Percentiles rank a stretch among this genome's conserved stretches.
phyloP scores from a whole-genome alignment of 805 yeast species.

The Isabelozyma heimii region DNA sequence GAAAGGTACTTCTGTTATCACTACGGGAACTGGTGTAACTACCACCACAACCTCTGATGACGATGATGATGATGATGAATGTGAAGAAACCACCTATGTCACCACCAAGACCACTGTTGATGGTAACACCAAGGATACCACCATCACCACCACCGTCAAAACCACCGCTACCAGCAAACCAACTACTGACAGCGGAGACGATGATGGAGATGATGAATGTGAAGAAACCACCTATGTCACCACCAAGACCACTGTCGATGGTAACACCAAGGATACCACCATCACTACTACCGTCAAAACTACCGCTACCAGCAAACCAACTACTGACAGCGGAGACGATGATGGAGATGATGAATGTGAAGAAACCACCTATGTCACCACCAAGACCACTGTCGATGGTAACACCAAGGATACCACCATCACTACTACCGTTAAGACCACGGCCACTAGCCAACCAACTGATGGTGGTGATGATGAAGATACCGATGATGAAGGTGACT shows the following conservation, averaged over 20 bases:
- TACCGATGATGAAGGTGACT: slow-evolving; percentile 10
- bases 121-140: slow-evolving; percentile 2
- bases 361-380: slow-evolving; percentile 1
- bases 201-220: neutral
- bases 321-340: too few relatives aligned
- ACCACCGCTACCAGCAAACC: too few relatives aligned
- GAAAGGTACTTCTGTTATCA: too few relatives aligned
- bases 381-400: slow-evolving; percentile 2
- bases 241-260: neutral
- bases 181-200: too few relatives aligned
- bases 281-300: slow-evolving; percentile 1
- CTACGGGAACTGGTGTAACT: too few relatives aligned
- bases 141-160: slow-evolving; percentile 1
- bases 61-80: neutral
- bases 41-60: too few relatives aligned
- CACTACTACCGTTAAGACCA: neutral
- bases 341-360: slow-evolving; percentile 6
- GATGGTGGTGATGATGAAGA: slow-evolving; percentile 1
- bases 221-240: neutral
- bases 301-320: too few relatives aligned
- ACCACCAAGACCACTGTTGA: neutral
- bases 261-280: slow-evolving; percentile 2
- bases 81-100: neutral
- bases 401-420: slow-evolving; percentile 5
- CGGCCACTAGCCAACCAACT: slow-evolving; percentile 2